Percentiles rank a stretch among this genome's conserved stretches.
Conservation (phyloP, 192 early-diverging fungal species). For the Backusella morwellensis region DNA sequence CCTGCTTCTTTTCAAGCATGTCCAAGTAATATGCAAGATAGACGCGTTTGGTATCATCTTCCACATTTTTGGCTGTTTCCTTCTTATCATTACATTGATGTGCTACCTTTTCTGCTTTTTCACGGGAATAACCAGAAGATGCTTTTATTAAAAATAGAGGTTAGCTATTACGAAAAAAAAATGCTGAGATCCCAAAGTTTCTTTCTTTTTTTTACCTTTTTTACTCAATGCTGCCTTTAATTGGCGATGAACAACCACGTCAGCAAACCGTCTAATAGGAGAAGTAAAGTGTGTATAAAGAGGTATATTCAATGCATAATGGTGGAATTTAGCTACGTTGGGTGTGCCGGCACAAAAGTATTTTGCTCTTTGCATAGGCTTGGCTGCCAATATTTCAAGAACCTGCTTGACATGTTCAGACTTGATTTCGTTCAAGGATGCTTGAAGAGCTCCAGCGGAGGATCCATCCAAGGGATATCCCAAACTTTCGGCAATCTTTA, state of each 20-base stretch:
- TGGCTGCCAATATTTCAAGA: constrained; percentile 79
- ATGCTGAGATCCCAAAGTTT: neutral
- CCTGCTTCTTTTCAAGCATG: constrained; percentile 37
- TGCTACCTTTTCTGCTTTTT: constrained; percentile 45
- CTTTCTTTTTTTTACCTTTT: constrained; percentile 26
- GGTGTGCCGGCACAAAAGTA: constrained; percentile 95
- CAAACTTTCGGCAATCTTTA: constrained; percentile 36
- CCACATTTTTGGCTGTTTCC: constrained; percentile 69
- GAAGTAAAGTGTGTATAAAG: constrained; percentile 99
- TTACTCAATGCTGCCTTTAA: constrained; percentile 63
- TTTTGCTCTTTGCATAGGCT: constrained; percentile 98
- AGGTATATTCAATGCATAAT: constrained; percentile 90
- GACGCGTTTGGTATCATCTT: constrained; percentile 62
- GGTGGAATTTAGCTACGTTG: constrained; percentile 67
- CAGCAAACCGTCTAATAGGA: constrained; percentile 97
- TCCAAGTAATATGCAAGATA: constrained; percentile 65
- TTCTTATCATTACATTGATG: constrained; percentile 77
- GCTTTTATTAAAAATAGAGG: neutral
- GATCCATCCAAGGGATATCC: constrained; percentile 78
- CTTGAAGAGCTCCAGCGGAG: constrained; percentile 55
- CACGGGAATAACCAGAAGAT: constrained; percentile 23
- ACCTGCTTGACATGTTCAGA: constrained; percentile 55
- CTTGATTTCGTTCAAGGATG: constrained; percentile 59
- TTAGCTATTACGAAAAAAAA: neutral
- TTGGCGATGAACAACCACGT: constrained; percentile 94